Evolutionary conservation across 2,329 filamentous ascomycete genomes (phyloP), one percentile per base, ranked within the genome.

Genomic region (Leptographium galeiforme): DNA sequence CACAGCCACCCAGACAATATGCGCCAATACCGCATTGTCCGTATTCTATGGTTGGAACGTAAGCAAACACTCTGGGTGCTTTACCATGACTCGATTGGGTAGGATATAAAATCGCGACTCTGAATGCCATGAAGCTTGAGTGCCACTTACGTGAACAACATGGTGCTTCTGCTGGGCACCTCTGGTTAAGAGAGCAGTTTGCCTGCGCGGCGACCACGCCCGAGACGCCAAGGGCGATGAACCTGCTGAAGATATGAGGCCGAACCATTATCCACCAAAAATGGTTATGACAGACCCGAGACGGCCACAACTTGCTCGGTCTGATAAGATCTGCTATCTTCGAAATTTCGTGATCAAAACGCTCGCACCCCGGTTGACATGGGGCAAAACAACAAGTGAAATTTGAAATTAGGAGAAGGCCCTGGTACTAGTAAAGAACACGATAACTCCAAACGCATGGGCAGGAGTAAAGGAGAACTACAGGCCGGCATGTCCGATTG

Each of bases 1-100:
- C 91, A 73, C 93, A 98, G 58, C 93, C 93, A 62, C 93, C 93
- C 19, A 98, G 80, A 65, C 93, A 98, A 77, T 87, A 97, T 53
- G 90, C 93, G 63, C 93, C 93, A 53, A 89, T 82, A 72, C 91
- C 93, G 64, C 93, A 97, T 68, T 91, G 77, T 62, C 88, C 88
- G 69, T 96, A 97, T 70, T 93, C 89, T 95, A n/a, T 34, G n/a
- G 25, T 25, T 25, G 25, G 5, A 25, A 25, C 25, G 25, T 25
- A 25, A 25, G 25, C 25, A 25, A 25, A 25, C 5, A 25, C 25
- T 25, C 25, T 5, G 25, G 25, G 25, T 25, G 25, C 25, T 25
- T 25, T 3, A 25, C 5, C 5, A 2, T 3, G 5, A 25, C 25
- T 25, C n/a, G 25, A 25, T 5, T 3, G 25, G 25, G 25, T 25